phyloP scores from a whole-genome alignment of 2,329 filamentous ascomycete species.

The Pseudocercospora fuligena region DNA sequence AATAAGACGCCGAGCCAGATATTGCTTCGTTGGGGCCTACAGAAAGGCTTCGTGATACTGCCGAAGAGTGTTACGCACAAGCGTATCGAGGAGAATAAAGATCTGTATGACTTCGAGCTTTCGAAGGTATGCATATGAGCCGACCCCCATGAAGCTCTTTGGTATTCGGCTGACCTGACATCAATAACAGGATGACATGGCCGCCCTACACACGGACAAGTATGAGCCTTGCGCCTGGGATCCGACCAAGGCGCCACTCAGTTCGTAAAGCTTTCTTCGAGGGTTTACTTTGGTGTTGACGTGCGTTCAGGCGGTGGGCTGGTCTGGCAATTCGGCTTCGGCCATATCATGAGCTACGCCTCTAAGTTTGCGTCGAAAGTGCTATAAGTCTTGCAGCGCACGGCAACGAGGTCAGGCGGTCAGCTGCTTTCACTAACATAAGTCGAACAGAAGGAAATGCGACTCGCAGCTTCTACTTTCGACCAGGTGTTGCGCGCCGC shows the following conservation, averaged over 20 bases:
- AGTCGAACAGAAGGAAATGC: not conserved
- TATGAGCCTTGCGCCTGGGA: constrained; percentile 66
- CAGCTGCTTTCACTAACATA: not conserved
- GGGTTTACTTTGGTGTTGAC: constrained; percentile 9
- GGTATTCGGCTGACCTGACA: not conserved
- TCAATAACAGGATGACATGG: constrained; percentile 58
- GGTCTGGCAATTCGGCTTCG: constrained; percentile 23
- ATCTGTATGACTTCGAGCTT: constrained; percentile 65
- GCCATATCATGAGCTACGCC: constrained; percentile 23
- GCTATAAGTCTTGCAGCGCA: not conserved
- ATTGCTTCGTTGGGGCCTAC: constrained; percentile 65
- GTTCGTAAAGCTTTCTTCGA: not conserved
- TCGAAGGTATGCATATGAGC: constrained; percentile 35
- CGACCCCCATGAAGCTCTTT: not conserved
- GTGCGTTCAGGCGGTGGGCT: constrained; percentile 23
- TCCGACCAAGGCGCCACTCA: constrained; percentile 49
- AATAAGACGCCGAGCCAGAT: constrained; percentile 63
- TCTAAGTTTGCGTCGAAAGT: constrained; percentile 4
- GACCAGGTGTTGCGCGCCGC: not conserved
- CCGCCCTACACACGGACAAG: constrained; percentile 56
- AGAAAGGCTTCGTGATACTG: constrained; percentile 65
- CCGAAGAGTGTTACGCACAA: constrained; percentile 63
- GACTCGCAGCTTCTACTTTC: not conserved
- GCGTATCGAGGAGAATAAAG: constrained; percentile 59
- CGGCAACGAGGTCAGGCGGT: not conserved